These are phyloP conservation scores for Mercurialis annua DNA, from an alignment of 345 rosid genomes.

Conservation along the genomic window DNA sequence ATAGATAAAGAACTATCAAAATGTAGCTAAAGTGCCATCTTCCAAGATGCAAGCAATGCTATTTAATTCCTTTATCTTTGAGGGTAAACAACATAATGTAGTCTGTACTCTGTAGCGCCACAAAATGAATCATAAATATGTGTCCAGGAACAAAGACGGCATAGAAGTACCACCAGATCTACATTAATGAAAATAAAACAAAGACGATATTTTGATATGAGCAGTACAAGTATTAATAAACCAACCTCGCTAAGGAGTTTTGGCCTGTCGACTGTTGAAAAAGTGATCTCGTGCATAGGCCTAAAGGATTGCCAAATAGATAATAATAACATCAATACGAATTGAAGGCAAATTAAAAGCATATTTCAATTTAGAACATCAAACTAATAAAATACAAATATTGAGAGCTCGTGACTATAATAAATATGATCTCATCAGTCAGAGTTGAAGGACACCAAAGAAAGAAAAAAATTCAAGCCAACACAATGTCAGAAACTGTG, in stretches of 20 bases:
- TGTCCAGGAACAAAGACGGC: neutral
- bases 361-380: neutral
- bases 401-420: slow-evolving; percentile 2
- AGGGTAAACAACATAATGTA: neutral
- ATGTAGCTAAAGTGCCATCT: neutral
- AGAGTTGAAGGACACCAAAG: neutral
- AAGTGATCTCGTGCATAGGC: slow-evolving; percentile 95
- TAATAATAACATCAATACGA: slow-evolving; percentile 1
- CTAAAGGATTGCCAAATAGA: slow-evolving; percentile 42
- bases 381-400: neutral
- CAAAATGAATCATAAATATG: slow-evolving; percentile 4
- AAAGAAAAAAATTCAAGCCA: neutral
- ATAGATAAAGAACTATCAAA: neutral
- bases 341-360: neutral
- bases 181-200: neutral
- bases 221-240: slow-evolving; percentile 7
- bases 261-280: slow-evolving; percentile 91
- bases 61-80: neutral
- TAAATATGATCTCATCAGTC: neutral
- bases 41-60: neutral
- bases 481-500: neutral
- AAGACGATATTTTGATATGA: neutral
- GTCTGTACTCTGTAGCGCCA: neutral
- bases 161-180: neutral
- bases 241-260: slow-evolving; percentile 91